Conservation (phyloP, 108 stramenopile genomes). For the Epipyxis sp. region DNA sequence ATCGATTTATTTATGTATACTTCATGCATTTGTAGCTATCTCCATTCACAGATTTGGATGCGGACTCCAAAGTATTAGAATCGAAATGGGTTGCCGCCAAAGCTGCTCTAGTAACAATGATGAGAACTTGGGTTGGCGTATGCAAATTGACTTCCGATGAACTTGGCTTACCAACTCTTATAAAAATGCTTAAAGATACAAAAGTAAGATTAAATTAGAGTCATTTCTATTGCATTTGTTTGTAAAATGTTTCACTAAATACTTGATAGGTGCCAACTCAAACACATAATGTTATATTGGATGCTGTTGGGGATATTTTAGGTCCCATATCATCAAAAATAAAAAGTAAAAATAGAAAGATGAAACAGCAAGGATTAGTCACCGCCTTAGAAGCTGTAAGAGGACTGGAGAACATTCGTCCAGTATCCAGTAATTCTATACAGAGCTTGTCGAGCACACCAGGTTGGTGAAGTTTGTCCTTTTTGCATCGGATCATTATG, state of each 20-base stretch:
- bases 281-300: neutral
- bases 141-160: neutral
- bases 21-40: conserved; percentile 2
- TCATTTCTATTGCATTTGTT: no score
- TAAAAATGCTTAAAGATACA: conserved; percentile 12
- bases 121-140: conserved; percentile 18
- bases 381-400: no score
- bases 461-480: no score
- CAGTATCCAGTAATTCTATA: no score
- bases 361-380: no score
- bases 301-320: neutral
- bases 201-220: conserved; percentile 1
- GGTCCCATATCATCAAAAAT: no score
- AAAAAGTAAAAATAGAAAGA: no score
- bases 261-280: neutral
- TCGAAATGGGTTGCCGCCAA: conserved; percentile 28
- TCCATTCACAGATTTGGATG: conserved; percentile 28
- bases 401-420: no score
- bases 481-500: no score
- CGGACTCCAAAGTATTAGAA: neutral
- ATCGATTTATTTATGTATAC: neutral
- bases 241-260: no score
- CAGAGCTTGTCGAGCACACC: no score
- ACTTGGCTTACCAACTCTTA: neutral
- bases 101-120: neutral